Evolutionary conservation across 2,329 filamentous ascomycete genomes (phyloP), one percentile per base, ranked within the genome.

Genomic region (Albifimbria verrucaria): DNA sequence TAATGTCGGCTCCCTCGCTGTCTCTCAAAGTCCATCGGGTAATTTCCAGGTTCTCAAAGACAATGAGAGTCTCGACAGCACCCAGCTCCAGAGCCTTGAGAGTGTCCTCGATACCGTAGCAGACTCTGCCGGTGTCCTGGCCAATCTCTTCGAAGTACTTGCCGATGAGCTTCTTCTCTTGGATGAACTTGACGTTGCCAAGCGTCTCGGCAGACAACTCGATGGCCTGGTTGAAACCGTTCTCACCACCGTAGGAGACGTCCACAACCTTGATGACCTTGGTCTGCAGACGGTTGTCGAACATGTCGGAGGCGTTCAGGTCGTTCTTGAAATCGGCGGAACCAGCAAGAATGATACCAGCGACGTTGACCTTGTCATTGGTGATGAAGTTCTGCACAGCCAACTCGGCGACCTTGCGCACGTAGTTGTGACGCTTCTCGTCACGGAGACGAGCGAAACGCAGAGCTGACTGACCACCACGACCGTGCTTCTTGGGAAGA

Each of bases 251-350:
- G 67, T 99, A 99, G 15, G 93, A 97, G 44, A 99, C 95, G 72
- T 99, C 94, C 32, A 99, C 95, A 44, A 99, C 90, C 78, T 99
- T 99, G 83, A 99, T 97, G 67, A 99, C 94, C 82, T 99, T 99
- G 70, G 85, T 78, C 65, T 90, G 86, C 52, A 99, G 82, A 72
- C 94, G 92, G 68, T 87, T 82, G 72, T 99, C 94, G 73, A 99
- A 99, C 81, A 99, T 82, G 73, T 99, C 94, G 55, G 94, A 97
- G 66, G 90, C 90, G 76, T 97, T 97, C 51, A 99, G 81, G 69
- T 99, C 94, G 76, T 96, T 97, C 81, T 99, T 99, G 87, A 99
- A 99, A 75, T 99, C 94, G 68, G 94, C 94, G 28, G 92, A 96
- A 80, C 94, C 94, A 59, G 94, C 94, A 59, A 99, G 82, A 69